Base-by-base conservation (phyloP, 1,139 yeast species). In the Sugiyamaella xylanicola region DNA sequence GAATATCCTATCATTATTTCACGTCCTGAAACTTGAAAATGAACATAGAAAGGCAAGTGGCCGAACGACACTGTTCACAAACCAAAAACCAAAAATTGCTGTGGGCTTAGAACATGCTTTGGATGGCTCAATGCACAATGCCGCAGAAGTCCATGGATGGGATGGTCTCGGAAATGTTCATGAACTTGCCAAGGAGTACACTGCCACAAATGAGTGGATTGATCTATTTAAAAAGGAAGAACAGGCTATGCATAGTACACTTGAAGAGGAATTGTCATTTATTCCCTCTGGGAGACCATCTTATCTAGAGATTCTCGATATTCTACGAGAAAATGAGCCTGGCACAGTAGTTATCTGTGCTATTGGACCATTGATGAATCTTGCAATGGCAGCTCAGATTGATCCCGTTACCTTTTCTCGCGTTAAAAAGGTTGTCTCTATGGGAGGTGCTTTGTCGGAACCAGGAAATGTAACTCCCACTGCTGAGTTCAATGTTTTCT, bases 151-250 rank as follows among this genome's bases (percentile, higher is more conserved):
- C 50, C 78, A 75, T 56, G 78, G 78, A 8, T 46, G 57, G 21
- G 78, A 75, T 53, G 78, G 78, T 1, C 65, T 75, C 8, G 77
- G 77, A 4, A 72, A 74, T 22, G 74, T 73, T 21, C 77, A 74
- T 56, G 48, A 57, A 1, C 44, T 56, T 2, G 65, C 69, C 17
- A 76, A 77, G 1, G 70, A 73, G 42, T 74, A 63, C 53, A 68
- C 75, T 2, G 69, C 74, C 15, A 65, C 70, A 1, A 51, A 58
- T 4, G 65, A 63, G 32, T 71, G 73, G 70, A 45, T 65, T n/a
- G 59, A 58, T 29, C 50, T 60, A 45, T 72, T 71, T 53, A 59
- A 56, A 11, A 44, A 13, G 32, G 57, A 53, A 22, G 36, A 37
- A 46, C 22, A 36, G 16, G 47, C 25, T 4, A 37, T 27, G 45